phyloP scores from a whole-genome alignment of 2,329 filamentous ascomycete species.

The Sarocladium strictum region DNA sequence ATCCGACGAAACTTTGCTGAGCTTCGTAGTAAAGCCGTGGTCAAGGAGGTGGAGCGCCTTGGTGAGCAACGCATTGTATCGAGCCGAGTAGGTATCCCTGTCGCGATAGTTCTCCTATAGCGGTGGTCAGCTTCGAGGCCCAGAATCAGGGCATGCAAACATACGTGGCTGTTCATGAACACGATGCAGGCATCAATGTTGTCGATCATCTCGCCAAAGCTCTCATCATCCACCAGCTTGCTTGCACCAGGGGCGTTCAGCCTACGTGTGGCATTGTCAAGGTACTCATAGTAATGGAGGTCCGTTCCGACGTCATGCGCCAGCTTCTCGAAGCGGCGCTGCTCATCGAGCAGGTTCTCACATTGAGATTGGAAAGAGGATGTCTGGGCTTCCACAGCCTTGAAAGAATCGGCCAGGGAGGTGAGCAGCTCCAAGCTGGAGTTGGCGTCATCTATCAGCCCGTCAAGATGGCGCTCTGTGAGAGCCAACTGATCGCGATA shows the following conservation, averaged over 20 bases:
- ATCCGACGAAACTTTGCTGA: constrained; percentile 49
- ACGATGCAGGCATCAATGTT: constrained; percentile 86
- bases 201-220: constrained; percentile 81
- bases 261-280: constrained; percentile 83
- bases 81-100: constrained; percentile 77
- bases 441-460: constrained; percentile 70
- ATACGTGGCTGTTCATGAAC: constrained; percentile 84
- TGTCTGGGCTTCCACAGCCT: constrained; percentile 81
- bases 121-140: background rate
- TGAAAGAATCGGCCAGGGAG: constrained; percentile 78
- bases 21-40: constrained; percentile 45
- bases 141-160: constrained; percentile 20
- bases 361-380: constrained; percentile 91
- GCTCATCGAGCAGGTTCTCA: constrained; percentile 77
- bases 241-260: constrained; percentile 89
- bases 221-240: constrained; percentile 74
- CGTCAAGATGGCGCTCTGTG: constrained; percentile 76
- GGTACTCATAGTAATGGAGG: constrained; percentile 88
- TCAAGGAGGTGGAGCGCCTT: constrained; percentile 58
- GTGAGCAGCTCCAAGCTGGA: constrained; percentile 70
- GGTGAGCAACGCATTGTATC: constrained; percentile 75
- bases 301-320: constrained; percentile 84
- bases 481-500: constrained; percentile 78
- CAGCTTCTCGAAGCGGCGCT: constrained; percentile 70
- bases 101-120: constrained; percentile 74